A percentile compares a stretch with the other conserved stretches of the same genome.
These are phyloP conservation scores for Pyrenophora graminea DNA, from an alignment of 2,329 filamentous ascomycete species.

Conservation along the genomic window DNA sequence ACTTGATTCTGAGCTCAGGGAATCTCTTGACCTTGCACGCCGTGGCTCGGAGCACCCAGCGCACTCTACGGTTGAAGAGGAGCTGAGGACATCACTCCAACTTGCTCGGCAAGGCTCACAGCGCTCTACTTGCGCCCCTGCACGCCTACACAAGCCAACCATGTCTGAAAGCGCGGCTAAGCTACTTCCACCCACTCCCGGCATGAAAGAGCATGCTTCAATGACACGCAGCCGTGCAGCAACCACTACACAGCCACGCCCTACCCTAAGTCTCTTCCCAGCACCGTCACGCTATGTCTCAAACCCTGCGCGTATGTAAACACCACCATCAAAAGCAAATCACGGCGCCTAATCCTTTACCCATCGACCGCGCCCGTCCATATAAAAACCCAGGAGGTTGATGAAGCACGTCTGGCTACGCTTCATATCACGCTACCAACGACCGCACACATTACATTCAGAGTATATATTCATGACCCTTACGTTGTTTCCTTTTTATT, in stretches of 20 bases:
- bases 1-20: constrained; percentile 28
- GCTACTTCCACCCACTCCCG: constrained; percentile 22
- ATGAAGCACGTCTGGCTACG: constrained; percentile 16
- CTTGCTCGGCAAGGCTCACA: constrained; percentile 30
- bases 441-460: constrained; percentile 12
- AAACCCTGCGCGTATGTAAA: constrained; percentile 12
- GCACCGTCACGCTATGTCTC: constrained; percentile 29
- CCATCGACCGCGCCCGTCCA: not conserved
- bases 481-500: constrained; percentile 9
- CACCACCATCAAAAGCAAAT: not conserved
- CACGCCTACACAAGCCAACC: constrained; percentile 37
- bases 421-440: constrained; percentile 13
- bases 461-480: constrained; percentile 25
- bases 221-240: constrained; percentile 34
- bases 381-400: constrained; percentile 9
- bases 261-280: constrained; percentile 43
- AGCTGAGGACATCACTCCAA: constrained; percentile 28
- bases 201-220: constrained; percentile 5
- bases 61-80: constrained; percentile 15
- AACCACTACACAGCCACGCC: constrained; percentile 31
- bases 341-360: not conserved
- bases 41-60: constrained; percentile 29
- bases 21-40: constrained; percentile 34
- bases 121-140: constrained; percentile 16
- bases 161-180: constrained; percentile 42